Conservation (phyloP, 176 grass and related monocot species). For the Ensete glaucum region DNA sequence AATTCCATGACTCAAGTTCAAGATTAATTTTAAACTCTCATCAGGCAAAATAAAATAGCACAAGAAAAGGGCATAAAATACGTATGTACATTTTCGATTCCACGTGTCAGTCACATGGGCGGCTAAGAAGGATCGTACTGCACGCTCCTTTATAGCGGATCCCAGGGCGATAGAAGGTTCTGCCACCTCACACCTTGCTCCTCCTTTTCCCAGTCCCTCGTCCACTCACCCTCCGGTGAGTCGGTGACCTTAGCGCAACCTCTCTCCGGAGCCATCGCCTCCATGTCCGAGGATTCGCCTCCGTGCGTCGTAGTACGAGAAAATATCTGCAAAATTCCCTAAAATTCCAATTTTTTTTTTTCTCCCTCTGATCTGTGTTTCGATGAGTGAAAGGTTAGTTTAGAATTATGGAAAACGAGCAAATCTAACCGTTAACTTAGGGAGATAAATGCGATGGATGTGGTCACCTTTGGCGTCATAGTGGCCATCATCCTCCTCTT, state of each 20-base stretch:
- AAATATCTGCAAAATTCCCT: not conserved
- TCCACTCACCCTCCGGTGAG: not conserved
- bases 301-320: not conserved
- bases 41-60: too few relatives aligned
- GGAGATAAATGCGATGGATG: constrained; percentile 11
- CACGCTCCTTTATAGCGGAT: not conserved
- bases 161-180: not conserved
- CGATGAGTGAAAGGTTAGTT: too few relatives aligned
- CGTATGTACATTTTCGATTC: not conserved
- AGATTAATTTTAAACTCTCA: not conserved
- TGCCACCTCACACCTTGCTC: not conserved
- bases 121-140: too few relatives aligned
- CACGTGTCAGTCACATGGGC: not conserved
- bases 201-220: too few relatives aligned
- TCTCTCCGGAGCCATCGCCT: not conserved
- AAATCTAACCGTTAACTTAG: not conserved
- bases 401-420: not conserved
- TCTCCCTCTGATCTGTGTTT: not conserved
- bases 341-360: not conserved
- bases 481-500: constrained; percentile 12
- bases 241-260: not conserved
- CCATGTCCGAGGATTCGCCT: not conserved
- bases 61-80: too few relatives aligned
- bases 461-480: constrained; percentile 2
- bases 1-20: not conserved